A percentile compares a stretch with the other conserved stretches of the same genome.
phyloP scores from a whole-genome alignment of 2,329 filamentous ascomycete genomes.

The Hypoxylon sp. region DNA sequence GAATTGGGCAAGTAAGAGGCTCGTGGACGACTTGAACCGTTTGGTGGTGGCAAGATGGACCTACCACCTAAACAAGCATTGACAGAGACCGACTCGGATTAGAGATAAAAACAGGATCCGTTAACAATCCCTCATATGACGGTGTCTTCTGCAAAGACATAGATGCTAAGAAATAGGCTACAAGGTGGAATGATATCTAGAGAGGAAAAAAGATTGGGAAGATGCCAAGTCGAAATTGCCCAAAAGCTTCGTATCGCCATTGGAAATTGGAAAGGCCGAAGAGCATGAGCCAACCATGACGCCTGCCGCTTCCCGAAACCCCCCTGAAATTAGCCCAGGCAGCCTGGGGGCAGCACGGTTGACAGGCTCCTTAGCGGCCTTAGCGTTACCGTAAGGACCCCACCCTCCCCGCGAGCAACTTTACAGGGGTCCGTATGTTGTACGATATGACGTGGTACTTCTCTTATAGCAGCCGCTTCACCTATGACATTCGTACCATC shows the following conservation, averaged over 20 bases:
- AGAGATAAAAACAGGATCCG: constrained; percentile 23
- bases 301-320: constrained; percentile 43
- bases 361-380: constrained; percentile 31
- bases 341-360: constrained; percentile 25
- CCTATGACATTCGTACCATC: constrained; percentile 1
- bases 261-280: constrained; percentile 38
- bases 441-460: constrained; percentile 28
- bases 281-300: constrained; percentile 34
- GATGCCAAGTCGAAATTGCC: constrained; percentile 32
- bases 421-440: constrained; percentile 22
- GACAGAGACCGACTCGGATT: constrained; percentile 25
- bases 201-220: constrained; percentile 12
- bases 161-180: constrained; percentile 17
- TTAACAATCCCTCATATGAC: constrained; percentile 19
- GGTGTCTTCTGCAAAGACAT: constrained; percentile 28
- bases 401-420: constrained; percentile 18
- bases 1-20: constrained; percentile 35
- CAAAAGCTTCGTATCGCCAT: constrained; percentile 24
- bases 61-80: constrained; percentile 17
- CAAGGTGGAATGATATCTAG: constrained; percentile 4
- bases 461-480: constrained; percentile 14
- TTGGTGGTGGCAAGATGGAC: constrained; percentile 27
- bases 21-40: constrained; percentile 19
- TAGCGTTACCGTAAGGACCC: constrained; percentile 20
- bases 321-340: constrained; percentile 50